These are phyloP conservation scores for Peronospora belbahrii DNA, from an alignment of 352 stramenopile genomes.

Conservation along the genomic window DNA sequence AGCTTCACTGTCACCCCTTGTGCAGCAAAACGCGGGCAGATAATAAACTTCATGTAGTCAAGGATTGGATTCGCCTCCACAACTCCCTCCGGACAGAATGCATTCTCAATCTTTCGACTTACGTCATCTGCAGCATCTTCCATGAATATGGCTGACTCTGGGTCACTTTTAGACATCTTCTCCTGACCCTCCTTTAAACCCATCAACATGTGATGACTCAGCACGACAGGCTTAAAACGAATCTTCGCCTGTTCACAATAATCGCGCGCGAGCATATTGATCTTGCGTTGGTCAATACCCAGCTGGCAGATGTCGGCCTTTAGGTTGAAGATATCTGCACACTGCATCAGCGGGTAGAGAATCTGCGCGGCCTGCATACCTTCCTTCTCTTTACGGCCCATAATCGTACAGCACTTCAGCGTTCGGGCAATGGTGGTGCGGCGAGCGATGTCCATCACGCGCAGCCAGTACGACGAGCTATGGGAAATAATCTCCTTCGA, in stretches of 20 bases:
- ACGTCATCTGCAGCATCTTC: conserved; percentile 93
- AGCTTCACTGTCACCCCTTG: conserved; percentile 48
- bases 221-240: conserved; percentile 92
- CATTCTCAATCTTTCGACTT: conserved; percentile 97
- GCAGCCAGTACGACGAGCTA: conserved; percentile 88
- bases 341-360: conserved; percentile 98
- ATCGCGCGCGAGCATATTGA: conserved; percentile 96
- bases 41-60: conserved; percentile 97
- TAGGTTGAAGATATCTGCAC: conserved; percentile 98
- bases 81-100: conserved; percentile 91
- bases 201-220: conserved; percentile 99
- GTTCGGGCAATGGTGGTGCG: conserved; percentile 90
- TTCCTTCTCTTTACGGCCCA: conserved; percentile 91
- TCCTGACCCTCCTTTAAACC: conserved; percentile 97
- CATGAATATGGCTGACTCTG: conserved; percentile 98
- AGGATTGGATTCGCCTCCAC: conserved; percentile 93
- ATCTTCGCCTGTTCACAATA: conserved; percentile 96
- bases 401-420: conserved; percentile 99
- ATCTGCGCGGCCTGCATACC: conserved; percentile 93
- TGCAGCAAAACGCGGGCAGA: conserved; percentile 79
- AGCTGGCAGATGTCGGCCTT: conserved; percentile 99
- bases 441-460: conserved; percentile 91
- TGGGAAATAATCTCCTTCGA: conserved; percentile 92
- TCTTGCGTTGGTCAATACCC: conserved; percentile 98
- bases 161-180: conserved; percentile 99